A percentile compares a stretch with the other conserved stretches of the same genome.
Conservation (phyloP, 805 yeast genomes). For the Tetrapisispora arboricola region DNA sequence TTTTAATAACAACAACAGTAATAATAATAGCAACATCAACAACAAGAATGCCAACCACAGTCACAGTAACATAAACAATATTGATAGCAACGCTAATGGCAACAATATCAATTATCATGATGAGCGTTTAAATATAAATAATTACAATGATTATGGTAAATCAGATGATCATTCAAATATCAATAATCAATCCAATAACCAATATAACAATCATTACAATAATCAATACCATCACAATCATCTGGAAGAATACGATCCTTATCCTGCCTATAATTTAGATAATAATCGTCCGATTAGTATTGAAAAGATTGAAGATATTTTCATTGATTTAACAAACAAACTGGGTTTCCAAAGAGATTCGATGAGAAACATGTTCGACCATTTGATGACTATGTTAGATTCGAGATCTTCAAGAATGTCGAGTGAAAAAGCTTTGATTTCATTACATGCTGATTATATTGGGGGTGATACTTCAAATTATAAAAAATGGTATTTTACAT, state of each 20-base stretch:
- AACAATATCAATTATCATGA: background rate
- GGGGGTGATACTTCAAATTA: slow-evolving; percentile 84
- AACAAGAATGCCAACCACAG: background rate
- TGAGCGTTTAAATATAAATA: background rate
- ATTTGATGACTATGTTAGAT: slow-evolving; percentile 73
- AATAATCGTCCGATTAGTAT: slow-evolving; percentile 75
- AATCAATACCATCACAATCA: background rate
- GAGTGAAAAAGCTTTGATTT: slow-evolving; percentile 71
- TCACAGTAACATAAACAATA: background rate
- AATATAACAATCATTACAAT: background rate
- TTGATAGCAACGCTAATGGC: background rate
- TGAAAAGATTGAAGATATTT: slow-evolving; percentile 77
- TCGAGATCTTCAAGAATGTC: slow-evolving; percentile 83
- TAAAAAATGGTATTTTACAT: slow-evolving; percentile 86
- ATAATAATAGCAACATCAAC: background rate
- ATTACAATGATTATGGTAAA: background rate
- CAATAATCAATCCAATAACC: background rate
- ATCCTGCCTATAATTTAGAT: slow-evolving; percentile 98
- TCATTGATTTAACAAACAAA: slow-evolving; percentile 70
- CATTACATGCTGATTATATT: slow-evolving; percentile 76
- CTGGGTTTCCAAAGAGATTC: slow-evolving; percentile 89
- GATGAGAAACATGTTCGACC: slow-evolving; percentile 84
- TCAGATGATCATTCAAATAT: background rate
- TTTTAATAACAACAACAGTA: slow-evolving; percentile 39
- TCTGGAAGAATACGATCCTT: slow-evolving; percentile 53